A percentile compares a stretch with the other conserved stretches of the same genome.
Evolutionary conservation across 2,329 filamentous ascomycete genomes (phyloP).

Genomic region (Onygenales sp.): DNA sequence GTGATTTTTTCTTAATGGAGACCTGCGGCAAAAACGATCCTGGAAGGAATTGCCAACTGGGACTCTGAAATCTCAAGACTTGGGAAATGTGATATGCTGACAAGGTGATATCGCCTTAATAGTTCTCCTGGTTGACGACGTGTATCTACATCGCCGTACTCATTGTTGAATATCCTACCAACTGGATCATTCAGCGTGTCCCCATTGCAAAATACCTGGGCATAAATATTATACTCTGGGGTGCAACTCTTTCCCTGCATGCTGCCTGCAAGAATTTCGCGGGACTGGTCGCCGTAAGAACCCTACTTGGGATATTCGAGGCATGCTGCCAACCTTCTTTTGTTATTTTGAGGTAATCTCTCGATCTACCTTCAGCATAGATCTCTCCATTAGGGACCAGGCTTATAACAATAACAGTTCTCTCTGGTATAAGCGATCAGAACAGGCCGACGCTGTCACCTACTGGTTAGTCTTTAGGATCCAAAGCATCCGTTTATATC

Average conservation of each 20-base stretch:
- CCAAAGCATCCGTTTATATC: neutral
- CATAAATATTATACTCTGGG: constrained; percentile 57
- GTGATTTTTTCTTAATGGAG: neutral
- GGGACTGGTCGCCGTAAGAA: constrained; percentile 51
- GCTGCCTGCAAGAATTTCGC: constrained; percentile 53
- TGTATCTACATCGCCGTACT: constrained; percentile 66
- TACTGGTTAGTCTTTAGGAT: constrained; percentile 46
- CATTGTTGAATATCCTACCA: constrained; percentile 63
- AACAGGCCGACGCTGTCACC: constrained; percentile 57
- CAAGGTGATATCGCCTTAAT: constrained; percentile 4
- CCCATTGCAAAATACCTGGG: constrained; percentile 60
- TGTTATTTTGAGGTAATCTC: constrained; percentile 50
- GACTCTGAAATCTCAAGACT: constrained; percentile 14
- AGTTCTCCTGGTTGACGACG: constrained; percentile 64
- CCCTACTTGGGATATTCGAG: constrained; percentile 62
- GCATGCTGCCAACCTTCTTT: constrained; percentile 61
- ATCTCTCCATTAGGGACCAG: neutral
- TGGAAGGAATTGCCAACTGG: neutral
- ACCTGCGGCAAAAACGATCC: neutral
- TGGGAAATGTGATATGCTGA: neutral
- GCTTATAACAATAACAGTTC: neutral
- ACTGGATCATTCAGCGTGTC: constrained; percentile 53
- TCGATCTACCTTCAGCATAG: neutral
- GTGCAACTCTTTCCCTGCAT: constrained; percentile 49
- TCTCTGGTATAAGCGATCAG: constrained; percentile 57